These are phyloP conservation scores for Aspergillus clavatus DNA, from an alignment of 2,329 filamentous ascomycete species.

Conservation along the genomic window DNA sequence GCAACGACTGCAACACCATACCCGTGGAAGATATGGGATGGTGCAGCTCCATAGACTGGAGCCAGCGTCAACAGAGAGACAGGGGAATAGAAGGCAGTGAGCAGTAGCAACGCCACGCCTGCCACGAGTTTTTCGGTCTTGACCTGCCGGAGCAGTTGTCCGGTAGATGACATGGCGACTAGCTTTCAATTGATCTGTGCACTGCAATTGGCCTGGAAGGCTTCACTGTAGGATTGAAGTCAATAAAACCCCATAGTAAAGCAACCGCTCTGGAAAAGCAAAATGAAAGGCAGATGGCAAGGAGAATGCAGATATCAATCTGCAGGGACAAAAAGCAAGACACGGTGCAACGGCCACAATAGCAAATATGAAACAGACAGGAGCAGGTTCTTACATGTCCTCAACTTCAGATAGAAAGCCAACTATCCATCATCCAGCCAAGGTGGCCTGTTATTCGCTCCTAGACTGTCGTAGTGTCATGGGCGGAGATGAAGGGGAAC, in stretches of 20 bases:
- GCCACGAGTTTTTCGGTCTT: conserved; percentile 24
- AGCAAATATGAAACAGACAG: conserved; percentile 10
- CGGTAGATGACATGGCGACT: conserved; percentile 24
- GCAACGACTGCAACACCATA: conserved; percentile 61
- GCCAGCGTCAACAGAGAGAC: conserved; percentile 65
- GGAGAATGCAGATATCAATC: background rate
- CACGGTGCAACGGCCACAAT: background rate
- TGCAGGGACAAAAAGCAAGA: background rate
- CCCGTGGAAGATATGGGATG: conserved; percentile 67
- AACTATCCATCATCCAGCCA: conserved; percentile 11
- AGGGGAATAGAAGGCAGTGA: conserved; percentile 39
- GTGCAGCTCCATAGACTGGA: conserved; percentile 83
- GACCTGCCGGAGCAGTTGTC: conserved; percentile 21
- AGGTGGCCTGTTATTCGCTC: conserved; percentile 1
- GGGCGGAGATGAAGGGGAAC: background rate
- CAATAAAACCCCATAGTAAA: background rate
- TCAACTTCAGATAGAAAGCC: conserved; percentile 12
- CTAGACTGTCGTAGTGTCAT: background rate
- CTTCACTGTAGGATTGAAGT: background rate
- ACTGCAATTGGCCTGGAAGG: conserved; percentile 5
- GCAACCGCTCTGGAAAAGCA: background rate
- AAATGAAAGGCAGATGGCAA: background rate
- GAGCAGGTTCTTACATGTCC: conserved; percentile 13
- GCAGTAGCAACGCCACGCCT: conserved; percentile 32
- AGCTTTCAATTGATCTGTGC: conserved; percentile 8